phyloP scores from a whole-genome alignment of 345 rosid genomes.

The Eucalyptus microcorys region DNA sequence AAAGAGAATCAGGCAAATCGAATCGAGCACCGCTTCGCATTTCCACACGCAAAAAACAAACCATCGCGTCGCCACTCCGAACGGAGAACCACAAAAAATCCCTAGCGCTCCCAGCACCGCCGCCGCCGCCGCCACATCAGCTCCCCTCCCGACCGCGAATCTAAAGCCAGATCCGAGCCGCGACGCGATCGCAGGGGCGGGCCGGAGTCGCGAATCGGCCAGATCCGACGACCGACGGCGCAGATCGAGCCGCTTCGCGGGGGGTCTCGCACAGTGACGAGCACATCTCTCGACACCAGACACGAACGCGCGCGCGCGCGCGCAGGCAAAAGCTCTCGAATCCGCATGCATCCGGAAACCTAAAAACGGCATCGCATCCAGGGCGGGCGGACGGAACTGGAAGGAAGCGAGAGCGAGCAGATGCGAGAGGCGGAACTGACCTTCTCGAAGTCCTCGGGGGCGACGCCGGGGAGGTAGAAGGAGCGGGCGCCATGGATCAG shows the following conservation, averaged over 20 bases:
- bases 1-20: background rate
- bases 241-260: background rate
- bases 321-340: background rate
- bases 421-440: slow-evolving; percentile 5
- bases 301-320: background rate
- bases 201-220: background rate
- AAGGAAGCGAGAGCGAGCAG: background rate
- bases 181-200: background rate
- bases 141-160: background rate
- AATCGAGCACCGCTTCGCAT: background rate
- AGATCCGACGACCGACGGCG: background rate
- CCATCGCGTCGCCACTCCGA: background rate
- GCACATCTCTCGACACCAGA: background rate
- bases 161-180: background rate
- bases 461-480: slow-evolving; percentile 99
- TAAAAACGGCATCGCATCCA: background rate
- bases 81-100: background rate
- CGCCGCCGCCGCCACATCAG: background rate
- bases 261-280: background rate
- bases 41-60: background rate
- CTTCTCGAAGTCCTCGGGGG: slow-evolving; percentile 87
- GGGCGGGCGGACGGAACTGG: background rate
- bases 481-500: slow-evolving; percentile 47
- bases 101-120: background rate
- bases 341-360: background rate